Conservation (phyloP, 768 basidiomycete species). For the Boletus tomentosulus region DNA sequence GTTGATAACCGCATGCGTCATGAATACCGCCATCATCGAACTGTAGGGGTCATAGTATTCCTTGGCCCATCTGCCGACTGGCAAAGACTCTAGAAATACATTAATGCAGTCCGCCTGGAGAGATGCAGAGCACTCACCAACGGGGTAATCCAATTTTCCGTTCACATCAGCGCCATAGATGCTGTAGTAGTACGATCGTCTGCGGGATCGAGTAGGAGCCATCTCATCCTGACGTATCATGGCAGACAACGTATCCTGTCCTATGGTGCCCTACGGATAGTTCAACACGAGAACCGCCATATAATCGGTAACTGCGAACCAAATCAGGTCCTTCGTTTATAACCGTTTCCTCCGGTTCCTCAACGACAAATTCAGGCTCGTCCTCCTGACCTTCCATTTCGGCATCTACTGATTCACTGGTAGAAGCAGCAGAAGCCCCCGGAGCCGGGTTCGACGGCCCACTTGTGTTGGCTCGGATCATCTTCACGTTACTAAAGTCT, state of each 20-base stretch:
- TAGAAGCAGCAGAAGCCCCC: neutral
- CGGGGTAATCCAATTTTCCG: slow-evolving; percentile 55
- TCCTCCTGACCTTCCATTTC: slow-evolving; percentile 13
- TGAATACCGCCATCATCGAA: slow-evolving; percentile 58
- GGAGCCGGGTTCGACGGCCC: slow-evolving; percentile 10
- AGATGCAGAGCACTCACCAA: slow-evolving; percentile 36
- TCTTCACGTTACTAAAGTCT: slow-evolving; percentile 42
- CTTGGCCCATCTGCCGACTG: slow-evolving; percentile 60
- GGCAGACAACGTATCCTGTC: slow-evolving; percentile 65
- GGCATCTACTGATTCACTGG: slow-evolving; percentile 9
- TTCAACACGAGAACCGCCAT: slow-evolving; percentile 4
- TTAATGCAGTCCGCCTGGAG: neutral
- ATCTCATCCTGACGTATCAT: slow-evolving; percentile 77
- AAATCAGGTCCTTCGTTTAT: slow-evolving; percentile 21
- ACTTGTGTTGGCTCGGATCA: slow-evolving; percentile 19
- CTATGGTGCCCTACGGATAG: slow-evolving; percentile 53
- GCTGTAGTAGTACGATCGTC: slow-evolving; percentile 50
- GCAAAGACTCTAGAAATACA: slow-evolving; percentile 44
- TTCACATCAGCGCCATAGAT: slow-evolving; percentile 36
- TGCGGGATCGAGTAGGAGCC: slow-evolving; percentile 51
- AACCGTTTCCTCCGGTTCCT: slow-evolving; percentile 15
- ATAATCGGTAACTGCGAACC: slow-evolving; percentile 13
- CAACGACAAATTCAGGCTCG: slow-evolving; percentile 15
- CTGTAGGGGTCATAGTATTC: slow-evolving; percentile 52
- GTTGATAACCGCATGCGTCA: slow-evolving; percentile 73